Percentiles rank a stretch among this genome's conserved stretches.
Conservation (phyloP, 2,329 filamentous ascomycete genomes). For the Trichoderma arundinaceum region DNA sequence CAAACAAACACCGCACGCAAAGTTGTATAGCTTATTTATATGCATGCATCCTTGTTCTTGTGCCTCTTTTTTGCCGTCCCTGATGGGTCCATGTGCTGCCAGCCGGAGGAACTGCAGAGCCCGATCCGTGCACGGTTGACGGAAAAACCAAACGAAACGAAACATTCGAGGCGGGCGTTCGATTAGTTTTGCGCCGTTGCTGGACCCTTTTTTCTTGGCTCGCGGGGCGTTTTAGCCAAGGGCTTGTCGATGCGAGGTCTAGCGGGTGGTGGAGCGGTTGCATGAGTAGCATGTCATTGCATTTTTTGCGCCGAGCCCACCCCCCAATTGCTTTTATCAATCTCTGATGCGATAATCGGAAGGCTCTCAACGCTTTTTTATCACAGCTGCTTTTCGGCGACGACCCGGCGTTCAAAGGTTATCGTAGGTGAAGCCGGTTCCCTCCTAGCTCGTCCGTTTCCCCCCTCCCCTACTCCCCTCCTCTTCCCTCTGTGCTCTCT, state of each 20-base stretch:
- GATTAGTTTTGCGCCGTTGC: background rate
- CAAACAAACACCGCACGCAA: conserved; percentile 20
- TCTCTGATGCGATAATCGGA: conserved; percentile 30
- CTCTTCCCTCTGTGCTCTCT: background rate
- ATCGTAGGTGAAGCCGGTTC: background rate
- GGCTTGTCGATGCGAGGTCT: too few species aligned
- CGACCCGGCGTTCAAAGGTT: background rate
- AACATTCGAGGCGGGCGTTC: background rate
- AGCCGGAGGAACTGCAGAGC: conserved; percentile 26
- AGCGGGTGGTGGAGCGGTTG: background rate
- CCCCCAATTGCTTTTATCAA: conserved; percentile 18
- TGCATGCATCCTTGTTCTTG: conserved; percentile 23
- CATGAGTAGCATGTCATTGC: conserved; percentile 3
- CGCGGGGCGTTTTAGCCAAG: too few species aligned
- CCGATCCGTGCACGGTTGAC: conserved; percentile 7
- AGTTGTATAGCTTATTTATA: conserved; percentile 14
- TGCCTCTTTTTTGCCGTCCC: background rate
- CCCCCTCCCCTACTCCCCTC: background rate
- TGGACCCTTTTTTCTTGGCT: background rate
- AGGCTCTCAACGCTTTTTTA: background rate
- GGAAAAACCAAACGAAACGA: background rate
- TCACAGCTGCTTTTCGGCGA: background rate
- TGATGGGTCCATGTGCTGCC: background rate
- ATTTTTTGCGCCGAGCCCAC: conserved; percentile 2
- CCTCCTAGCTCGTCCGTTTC: background rate